Evolutionary conservation across 2,329 filamentous ascomycete genomes (phyloP).

Genomic region (Chrysoporthe austroafricana): DNA sequence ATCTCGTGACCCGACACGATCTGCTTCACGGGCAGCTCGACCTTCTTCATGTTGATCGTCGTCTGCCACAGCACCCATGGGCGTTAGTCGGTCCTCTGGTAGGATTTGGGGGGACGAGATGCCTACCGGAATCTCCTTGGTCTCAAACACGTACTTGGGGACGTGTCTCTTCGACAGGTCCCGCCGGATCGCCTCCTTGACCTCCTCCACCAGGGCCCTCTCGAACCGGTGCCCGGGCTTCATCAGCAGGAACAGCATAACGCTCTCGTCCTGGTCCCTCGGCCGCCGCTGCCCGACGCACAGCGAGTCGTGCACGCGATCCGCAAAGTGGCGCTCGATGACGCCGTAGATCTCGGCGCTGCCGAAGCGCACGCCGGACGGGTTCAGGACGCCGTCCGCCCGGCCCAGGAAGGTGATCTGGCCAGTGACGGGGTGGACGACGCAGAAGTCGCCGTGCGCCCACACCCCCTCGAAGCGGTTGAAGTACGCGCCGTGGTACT

Average conservation of each 20-base stretch:
- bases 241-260: slow-evolving; percentile 61
- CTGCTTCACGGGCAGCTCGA: slow-evolving; percentile 82
- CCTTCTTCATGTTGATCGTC: slow-evolving; percentile 84
- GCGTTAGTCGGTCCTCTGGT: too few species aligned
- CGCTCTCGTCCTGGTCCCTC: slow-evolving; percentile 55
- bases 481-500: slow-evolving; percentile 66
- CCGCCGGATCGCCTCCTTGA: slow-evolving; percentile 67
- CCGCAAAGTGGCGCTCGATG: slow-evolving; percentile 67
- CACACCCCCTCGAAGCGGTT: slow-evolving; percentile 69
- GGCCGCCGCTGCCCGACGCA: slow-evolving; percentile 78
- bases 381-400: slow-evolving; percentile 80
- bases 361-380: slow-evolving; percentile 77
- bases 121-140: slow-evolving; percentile 78
- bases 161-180: slow-evolving; percentile 76
- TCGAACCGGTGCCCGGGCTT: slow-evolving; percentile 60
- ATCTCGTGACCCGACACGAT: slow-evolving; percentile 77
- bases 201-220: slow-evolving; percentile 54
- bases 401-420: slow-evolving; percentile 70
- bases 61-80: slow-evolving; percentile 52
- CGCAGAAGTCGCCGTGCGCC: slow-evolving; percentile 73
- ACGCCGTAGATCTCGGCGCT: slow-evolving; percentile 80
- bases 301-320: slow-evolving; percentile 69
- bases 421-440: slow-evolving; percentile 68
- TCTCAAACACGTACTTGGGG: slow-evolving; percentile 78
- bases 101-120: too few species aligned